Base-by-base conservation (phyloP, 2,329 filamentous ascomycete species). In the Pseudogymnoascus sp. region DNA sequence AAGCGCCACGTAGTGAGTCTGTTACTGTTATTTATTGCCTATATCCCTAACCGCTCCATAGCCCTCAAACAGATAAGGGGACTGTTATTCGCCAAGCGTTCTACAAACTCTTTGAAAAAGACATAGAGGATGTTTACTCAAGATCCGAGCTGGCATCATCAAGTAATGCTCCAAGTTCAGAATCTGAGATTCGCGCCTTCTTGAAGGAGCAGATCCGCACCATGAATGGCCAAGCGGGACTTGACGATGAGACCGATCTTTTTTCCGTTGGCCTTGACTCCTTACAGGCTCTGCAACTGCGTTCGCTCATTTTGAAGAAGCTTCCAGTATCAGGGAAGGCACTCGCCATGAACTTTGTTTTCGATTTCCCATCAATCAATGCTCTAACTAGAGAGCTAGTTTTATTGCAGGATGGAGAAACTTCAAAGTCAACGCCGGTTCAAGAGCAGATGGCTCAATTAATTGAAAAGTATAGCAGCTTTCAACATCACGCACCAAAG, bases 211-310 rank as follows among this genome's bases (percentile, higher is more conserved):
- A 65, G 14, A 47, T 73, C 30, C 53, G 62, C 30, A 36, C 64
- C 5, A 3, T 47, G 20, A 22, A 43, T 11, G 35, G 65, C 12
- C 61, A 62, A 11, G 6, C 28, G 6, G 60, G 59, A 25, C 37
- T 59, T 15, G 62, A 67, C 59, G 62, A 73, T 50, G 77, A 79
- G 15, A 76, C 78, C 0, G 84, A 87, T 67, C 82, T 88, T 66
- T 87, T 86, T 66, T 71, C 75, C 0, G 71, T 77, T 0, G 84
- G 84, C 0, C 73, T 86, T 1, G 84, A 87, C 68, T 83, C 79
- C 50, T 70, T 87, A 25, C 80, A 84, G 63, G 79, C 82, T 1
- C 82, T 84, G 28, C 77, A 79, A 59, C 77, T 84, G 62, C 77
- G 84, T 64, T 75, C 75, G 14, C 70, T 74, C 1, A 78, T 88